These are phyloP conservation scores for Manihot esculenta DNA, from an alignment of 441 rosid genomes.

Conservation along the genomic window DNA sequence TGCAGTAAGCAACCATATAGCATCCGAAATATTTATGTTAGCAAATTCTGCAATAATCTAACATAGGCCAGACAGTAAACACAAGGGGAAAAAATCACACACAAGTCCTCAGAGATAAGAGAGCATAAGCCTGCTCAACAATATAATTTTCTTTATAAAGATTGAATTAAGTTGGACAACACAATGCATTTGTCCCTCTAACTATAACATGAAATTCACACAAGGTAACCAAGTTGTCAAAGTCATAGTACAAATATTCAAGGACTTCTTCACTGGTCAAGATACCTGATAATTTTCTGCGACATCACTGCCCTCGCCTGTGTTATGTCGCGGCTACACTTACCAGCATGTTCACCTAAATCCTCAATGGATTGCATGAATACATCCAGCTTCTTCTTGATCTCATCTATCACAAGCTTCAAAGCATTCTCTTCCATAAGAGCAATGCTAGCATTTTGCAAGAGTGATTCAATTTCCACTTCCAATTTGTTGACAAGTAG, in stretches of 20 bases:
- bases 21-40: background rate
- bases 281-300: slow-evolving; percentile 60
- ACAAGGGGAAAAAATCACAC: background rate
- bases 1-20: background rate
- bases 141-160: slow-evolving; percentile 5
- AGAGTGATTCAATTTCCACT: slow-evolving; percentile 41
- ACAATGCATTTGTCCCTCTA: background rate
- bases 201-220: background rate
- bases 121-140: background rate
- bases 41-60: background rate
- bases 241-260: slow-evolving; percentile 10
- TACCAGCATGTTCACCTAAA: slow-evolving; percentile 53
- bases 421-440: slow-evolving; percentile 51
- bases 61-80: background rate
- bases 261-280: slow-evolving; percentile 37
- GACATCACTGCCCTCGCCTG: slow-evolving; percentile 73
- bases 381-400: slow-evolving; percentile 62
- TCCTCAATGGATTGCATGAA: slow-evolving; percentile 64
- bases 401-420: slow-evolving; percentile 56
- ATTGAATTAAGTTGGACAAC: slow-evolving; percentile 3
- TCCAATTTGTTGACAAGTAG: slow-evolving; percentile 49
- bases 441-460: slow-evolving; percentile 49
- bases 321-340: slow-evolving; percentile 60
- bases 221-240: background rate
- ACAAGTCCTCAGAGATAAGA: slow-evolving; percentile 4